Percentiles rank a stretch among this genome's conserved stretches.
Conservation (phyloP, 192 early-diverging fungal species). For the Neocallimastix lanati region DNA sequence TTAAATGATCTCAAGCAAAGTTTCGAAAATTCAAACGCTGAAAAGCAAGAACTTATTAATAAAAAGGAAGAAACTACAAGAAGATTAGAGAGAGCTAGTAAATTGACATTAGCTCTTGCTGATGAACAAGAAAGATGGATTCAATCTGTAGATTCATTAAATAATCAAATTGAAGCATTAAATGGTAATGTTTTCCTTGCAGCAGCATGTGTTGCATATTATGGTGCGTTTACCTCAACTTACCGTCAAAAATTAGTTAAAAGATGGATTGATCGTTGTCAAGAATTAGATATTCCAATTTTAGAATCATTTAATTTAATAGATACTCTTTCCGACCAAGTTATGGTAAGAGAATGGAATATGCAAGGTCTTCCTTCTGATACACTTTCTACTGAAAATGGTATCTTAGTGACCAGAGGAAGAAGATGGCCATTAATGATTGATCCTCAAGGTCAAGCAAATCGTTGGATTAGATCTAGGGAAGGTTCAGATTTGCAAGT, state of each 20-base stretch:
- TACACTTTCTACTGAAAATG: neutral
- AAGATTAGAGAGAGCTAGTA: conserved; percentile 28
- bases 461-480: neutral
- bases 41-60: conserved; percentile 28
- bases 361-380: neutral
- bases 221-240: conserved; percentile 1
- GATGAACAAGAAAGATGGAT: conserved; percentile 46
- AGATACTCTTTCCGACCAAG: neutral
- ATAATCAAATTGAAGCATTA: conserved; percentile 1
- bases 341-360: conserved; percentile 2
- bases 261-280: neutral
- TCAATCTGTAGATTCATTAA: conserved; percentile 23
- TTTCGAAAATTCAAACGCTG: conserved; percentile 27
- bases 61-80: conserved; percentile 44
- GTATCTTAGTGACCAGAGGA: neutral
- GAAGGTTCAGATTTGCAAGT: neutral
- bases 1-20: conserved; percentile 30
- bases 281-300: conserved; percentile 1
- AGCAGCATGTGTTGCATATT: conserved; percentile 4
- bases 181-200: conserved; percentile 4
- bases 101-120: conserved; percentile 31
- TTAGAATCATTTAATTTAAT: conserved; percentile 1
- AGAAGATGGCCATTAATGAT: neutral
- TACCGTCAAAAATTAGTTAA: neutral
- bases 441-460: neutral